These are phyloP conservation scores for Panellus pusillus DNA, from an alignment of 768 basidiomycete genomes.

Conservation along the genomic window DNA sequence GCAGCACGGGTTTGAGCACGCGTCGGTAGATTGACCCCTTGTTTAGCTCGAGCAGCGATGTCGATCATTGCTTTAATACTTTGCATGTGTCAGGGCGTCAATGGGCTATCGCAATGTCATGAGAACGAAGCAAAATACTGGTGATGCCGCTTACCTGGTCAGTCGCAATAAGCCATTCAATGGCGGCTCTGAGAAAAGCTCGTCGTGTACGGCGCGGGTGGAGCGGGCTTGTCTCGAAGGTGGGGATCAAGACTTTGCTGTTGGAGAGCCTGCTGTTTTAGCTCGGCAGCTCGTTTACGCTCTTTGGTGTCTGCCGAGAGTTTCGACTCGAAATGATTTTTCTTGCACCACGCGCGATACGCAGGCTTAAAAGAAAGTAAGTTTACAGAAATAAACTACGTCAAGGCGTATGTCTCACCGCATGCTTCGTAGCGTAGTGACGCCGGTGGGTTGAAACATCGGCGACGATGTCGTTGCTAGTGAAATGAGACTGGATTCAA, in stretches of 20 bases:
- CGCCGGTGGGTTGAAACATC: neutral
- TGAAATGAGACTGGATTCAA: too few species aligned
- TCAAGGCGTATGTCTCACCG: neutral
- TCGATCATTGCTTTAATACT: conserved; percentile 28
- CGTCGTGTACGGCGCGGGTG: neutral
- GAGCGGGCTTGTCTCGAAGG: neutral
- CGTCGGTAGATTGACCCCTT: conserved; percentile 28
- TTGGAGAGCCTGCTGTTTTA: neutral
- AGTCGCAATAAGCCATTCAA: conserved; percentile 36
- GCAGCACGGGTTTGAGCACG: conserved; percentile 30
- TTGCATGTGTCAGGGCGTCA: neutral
- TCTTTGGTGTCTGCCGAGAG: neutral
- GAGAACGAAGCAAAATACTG: neutral
- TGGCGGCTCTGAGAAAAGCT: conserved; percentile 26
- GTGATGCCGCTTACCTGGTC: conserved; percentile 29
- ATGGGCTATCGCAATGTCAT: conserved; percentile 18
- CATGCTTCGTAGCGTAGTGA: neutral
- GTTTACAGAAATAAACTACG: neutral
- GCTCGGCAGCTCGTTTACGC: neutral
- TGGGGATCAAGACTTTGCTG: neutral
- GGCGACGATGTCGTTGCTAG: neutral
- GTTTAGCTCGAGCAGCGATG: conserved; percentile 30
- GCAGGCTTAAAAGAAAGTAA: neutral
- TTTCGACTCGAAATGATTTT: neutral
- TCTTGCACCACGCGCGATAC: neutral